These are phyloP conservation scores for Pseudozyma sp. DNA, from an alignment of 1,284 basidiomycete species.

Conservation along the genomic window DNA sequence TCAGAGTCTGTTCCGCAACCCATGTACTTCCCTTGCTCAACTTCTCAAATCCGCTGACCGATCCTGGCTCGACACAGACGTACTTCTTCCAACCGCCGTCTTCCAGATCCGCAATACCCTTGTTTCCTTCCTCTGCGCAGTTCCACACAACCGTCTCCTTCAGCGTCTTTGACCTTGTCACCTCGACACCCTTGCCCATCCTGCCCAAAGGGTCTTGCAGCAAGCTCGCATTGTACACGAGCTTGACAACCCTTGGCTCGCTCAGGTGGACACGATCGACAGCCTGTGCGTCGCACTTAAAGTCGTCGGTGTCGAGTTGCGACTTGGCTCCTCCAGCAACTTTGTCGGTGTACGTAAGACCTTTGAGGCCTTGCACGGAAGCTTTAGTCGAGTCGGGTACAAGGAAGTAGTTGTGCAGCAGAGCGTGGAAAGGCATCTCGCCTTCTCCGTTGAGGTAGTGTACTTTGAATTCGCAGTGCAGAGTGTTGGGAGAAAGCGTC, in stretches of 20 bases:
- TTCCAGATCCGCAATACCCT: slow-evolving; percentile 68
- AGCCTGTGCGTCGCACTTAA: slow-evolving; percentile 37
- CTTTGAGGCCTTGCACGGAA: slow-evolving; percentile 46
- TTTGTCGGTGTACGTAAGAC: slow-evolving; percentile 55
- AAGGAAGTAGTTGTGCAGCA: slow-evolving; percentile 68
- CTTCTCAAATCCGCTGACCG: slow-evolving; percentile 59
- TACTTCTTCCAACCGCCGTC: slow-evolving; percentile 66
- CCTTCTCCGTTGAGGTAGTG: slow-evolving; percentile 42
- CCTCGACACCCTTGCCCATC: slow-evolving; percentile 47
- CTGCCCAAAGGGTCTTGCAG: slow-evolving; percentile 34
- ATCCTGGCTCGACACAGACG: slow-evolving; percentile 70
- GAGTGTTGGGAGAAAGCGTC: slow-evolving; percentile 44
- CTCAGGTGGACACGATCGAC: slow-evolving; percentile 51
- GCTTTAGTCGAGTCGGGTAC: slow-evolving; percentile 62
- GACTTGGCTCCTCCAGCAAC: slow-evolving; percentile 26
- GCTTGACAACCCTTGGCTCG: slow-evolving; percentile 35
- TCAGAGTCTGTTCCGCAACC: slow-evolving; percentile 41
- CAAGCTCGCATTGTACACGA: slow-evolving; percentile 42
- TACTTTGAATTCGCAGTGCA: slow-evolving; percentile 63
- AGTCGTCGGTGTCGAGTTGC: slow-evolving; percentile 29
- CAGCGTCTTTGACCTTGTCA: slow-evolving; percentile 47
- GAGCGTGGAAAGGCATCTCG: slow-evolving; percentile 69
- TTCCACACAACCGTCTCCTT: slow-evolving; percentile 69
- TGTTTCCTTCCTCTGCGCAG: slow-evolving; percentile 66
- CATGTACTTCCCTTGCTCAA: slow-evolving; percentile 60